Base-by-base conservation (phyloP, 768 basidiomycete genomes). In the Podaxis sp. region DNA sequence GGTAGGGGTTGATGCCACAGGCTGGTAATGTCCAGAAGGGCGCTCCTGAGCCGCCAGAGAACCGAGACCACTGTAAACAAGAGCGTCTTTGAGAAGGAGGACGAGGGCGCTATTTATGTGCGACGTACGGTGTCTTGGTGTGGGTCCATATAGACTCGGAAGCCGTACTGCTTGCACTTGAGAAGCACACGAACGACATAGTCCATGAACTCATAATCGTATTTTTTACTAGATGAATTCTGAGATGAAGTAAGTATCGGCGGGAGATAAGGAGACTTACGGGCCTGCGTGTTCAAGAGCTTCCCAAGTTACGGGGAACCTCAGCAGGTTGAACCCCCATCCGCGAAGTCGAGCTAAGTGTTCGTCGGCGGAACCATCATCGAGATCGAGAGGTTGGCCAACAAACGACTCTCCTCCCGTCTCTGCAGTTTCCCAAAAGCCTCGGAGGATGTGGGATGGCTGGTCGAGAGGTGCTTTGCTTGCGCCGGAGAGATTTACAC, bases 251-350 rank as follows among this genome's bases (percentile, higher is more conserved):
- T 40, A 55, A 22, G 29, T 38, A 63, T 17, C 36, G 38, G 63
- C 59, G 38, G 11, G 22, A 29, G 52, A 36, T 66, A 47, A 29
- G 49, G 22, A 46, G 0, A 89, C 96, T 86, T 73, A 97, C 94
- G 97, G 97, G 72, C 95, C 96, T 62, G 83, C 87, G 72, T 94
- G 94, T 74, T 98, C 97, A 15, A 99, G 74, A 0, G 93, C 83
- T 71, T 99, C 97, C 97, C 97, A 99, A 0, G 92, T 88, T n/a
- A 98, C 82, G 8, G 92, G 82, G 74, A 88, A 87, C 76, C 93
- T 79, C 17, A 98, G 75, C 70, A 90, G 79, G 69, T 94, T 97
- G 76, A 94, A 98, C 0, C 97, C 97, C 96, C 96, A 99, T 0
- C 90, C 90, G 64, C 83, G 81, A 29, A 99, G 76, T n/a, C 97